These are phyloP conservation scores for Solanum gandarillasii DNA, from an alignment of 257 asterid species.

Conservation along the genomic window DNA sequence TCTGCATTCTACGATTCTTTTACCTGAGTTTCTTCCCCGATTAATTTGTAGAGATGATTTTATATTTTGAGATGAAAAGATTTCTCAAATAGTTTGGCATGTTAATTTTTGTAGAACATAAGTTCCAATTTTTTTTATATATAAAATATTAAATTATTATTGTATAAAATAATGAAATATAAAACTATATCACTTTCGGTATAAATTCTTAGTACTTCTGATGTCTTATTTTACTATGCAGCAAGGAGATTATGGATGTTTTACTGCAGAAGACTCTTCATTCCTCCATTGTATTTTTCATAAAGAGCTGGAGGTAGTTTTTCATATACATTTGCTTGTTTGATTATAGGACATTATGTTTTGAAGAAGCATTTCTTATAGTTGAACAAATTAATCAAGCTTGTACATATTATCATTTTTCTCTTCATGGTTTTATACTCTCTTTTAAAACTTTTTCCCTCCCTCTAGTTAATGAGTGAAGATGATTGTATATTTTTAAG, in stretches of 20 bases:
- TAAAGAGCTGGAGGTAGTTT: neutral
- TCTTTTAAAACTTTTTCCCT: neutral
- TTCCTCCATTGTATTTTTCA: neutral
- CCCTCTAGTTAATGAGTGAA: neutral
- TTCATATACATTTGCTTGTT: neutral
- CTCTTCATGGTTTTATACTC: neutral
- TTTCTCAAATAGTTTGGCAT: neutral
- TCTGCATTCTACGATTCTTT: neutral
- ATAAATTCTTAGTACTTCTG: too few species aligned
- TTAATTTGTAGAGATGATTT: neutral
- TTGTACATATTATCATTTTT: neutral
- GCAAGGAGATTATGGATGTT: neutral
- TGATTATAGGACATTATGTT: neutral
- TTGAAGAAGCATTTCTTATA: neutral
- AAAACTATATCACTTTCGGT: neutral
- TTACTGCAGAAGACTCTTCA: neutral
- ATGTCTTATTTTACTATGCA: neutral
- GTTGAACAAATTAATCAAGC: neutral
- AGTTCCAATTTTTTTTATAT: neutral
- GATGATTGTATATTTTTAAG: neutral
- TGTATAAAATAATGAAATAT: neutral
- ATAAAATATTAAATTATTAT: neutral
- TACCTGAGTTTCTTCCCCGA: neutral
- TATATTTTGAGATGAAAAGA: neutral
- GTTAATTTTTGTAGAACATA: neutral